Evolutionary conservation across 768 basidiomycete genomes (phyloP).

Genomic region (Amanita fuliginea): DNA sequence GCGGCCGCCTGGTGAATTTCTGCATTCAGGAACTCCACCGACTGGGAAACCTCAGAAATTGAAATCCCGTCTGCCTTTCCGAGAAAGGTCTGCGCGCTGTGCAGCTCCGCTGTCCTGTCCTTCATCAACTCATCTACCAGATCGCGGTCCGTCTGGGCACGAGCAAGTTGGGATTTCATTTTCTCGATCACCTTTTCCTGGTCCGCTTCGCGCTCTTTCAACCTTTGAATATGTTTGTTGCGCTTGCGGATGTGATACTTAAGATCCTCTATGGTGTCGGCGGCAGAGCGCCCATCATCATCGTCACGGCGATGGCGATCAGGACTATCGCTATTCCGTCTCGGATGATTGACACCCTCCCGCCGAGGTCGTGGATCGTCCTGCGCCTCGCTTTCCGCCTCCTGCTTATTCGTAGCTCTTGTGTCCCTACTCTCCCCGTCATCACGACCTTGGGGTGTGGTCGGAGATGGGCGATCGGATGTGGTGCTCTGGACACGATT

Average conservation of each 20-base stretch:
- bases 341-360: background rate
- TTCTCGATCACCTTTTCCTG: background rate
- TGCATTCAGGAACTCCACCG: conserved; percentile 30
- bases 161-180: background rate
- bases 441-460: background rate
- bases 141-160: background rate
- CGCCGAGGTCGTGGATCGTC: background rate
- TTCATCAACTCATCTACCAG: conserved; percentile 22
- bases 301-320: background rate
- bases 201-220: background rate
- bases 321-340: background rate
- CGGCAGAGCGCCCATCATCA: background rate
- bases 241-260: background rate
- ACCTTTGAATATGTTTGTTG: background rate
- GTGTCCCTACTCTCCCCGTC: background rate
- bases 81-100: conserved; percentile 37
- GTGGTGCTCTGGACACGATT: background rate
- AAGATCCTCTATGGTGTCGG: background rate
- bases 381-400: background rate
- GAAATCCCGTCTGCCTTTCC: conserved; percentile 32
- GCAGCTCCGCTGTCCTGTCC: conserved; percentile 34
- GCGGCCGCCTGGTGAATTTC: conserved; percentile 38
- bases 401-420: background rate
- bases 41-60: conserved; percentile 26
- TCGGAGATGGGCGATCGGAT: background rate